Evolutionary conservation across 2,329 filamentous ascomycete species (phyloP), one percentile per base, ranked within the genome.

Genomic region (Emydomyces testavorans): DNA sequence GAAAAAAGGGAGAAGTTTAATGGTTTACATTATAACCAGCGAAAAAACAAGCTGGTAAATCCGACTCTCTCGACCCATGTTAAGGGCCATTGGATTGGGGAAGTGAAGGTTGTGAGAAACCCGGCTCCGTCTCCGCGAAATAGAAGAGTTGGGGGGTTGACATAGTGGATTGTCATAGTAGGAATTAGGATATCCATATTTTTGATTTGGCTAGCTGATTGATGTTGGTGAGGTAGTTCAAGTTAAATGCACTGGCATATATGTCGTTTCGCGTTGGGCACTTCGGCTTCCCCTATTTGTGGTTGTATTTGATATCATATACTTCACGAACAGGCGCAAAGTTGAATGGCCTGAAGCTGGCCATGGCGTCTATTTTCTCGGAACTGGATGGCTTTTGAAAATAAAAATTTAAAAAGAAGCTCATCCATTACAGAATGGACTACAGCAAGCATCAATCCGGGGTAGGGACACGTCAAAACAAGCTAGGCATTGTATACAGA

Each of bases 71-170:
- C 31, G 51, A 60, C 6, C n/a, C 66, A 64, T 52, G 68, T 78
- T 0, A 73, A 77, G 48, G 77, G 77, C 0, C 70, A 76, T 53
- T 81, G 78, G 78, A 70, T 73, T 24, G 78, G 78, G 4, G 67
- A 76, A 28, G 70, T 81, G 20, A 75, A 74, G 46, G 68, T 80
- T 24, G 64, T 80, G n/a, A 40, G 29, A 32, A 36, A 26, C 11
- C 10, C 23, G 28, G 20, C n/a, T n/a, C n/a, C n/a, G n/a, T n/a
- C n/a, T n/a, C n/a, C n/a, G 15, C 15, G 7, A 34, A 13, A 35
- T 1, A 11, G 21, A 20, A 11, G 31, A 3, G 20, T 32, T 8
- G n/a, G n/a, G n/a, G n/a, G n/a, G n/a, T n/a, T n/a, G n/a, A n/a
- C n/a, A n/a, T n/a, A n/a, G n/a, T n/a, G n/a, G n/a, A n/a, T n/a